Base-by-base conservation (phyloP, 1,284 basidiomycete species). In the Sporisorium graminicola region DNA sequence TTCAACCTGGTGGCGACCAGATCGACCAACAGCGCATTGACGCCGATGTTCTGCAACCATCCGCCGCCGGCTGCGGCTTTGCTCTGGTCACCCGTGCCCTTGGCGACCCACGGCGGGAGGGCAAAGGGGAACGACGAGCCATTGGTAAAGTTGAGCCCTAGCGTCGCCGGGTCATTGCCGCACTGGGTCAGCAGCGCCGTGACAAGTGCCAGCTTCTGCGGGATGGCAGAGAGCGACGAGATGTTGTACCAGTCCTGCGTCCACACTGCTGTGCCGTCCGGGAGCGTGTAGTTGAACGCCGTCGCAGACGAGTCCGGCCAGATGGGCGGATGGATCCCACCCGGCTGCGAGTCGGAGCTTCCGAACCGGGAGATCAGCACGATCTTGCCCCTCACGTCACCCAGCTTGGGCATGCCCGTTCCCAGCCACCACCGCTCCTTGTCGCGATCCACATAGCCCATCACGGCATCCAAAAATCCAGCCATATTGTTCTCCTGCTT, bases 221-320 rank as follows among this genome's bases (percentile, higher is more conserved):
- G 58, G 3, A 81, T 63, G 3, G 47, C 31, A 2, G 67, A 63
- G 33, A 79, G 71, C 5, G 61, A 56, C 0, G 55, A 51, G 27
- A 81, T 78, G 44, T 77, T 63, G 66, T 79, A 79, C 72, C 79
- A 79, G 47, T 81, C 79, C 37, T 82, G 80, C 6, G 78, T 78
- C 24, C 24, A n/a, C 0, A 78, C 74, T 1, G 6, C 57, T 1
- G 54, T 43, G 1, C 37, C n/a, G 14, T 68, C 55, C 0, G 78
- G 76, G 0, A 82, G 35, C 1, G 37, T 46, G 59, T 77, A 80
- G 5, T 7, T 9, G 56, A 79, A 79, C 18, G 58, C 46, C 2
- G 47, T 52, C 0, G 57, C 26, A 0, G 55, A 60, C 14, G 57
- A 65, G 56, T 82, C 69, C 1, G 80, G 79, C 80, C 80, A 82